A percentile compares a stretch with the other conserved stretches of the same genome.
These are phyloP conservation scores for Flaveria trinervia DNA, from an alignment of 129 eudicot species.

Conservation along the genomic window DNA sequence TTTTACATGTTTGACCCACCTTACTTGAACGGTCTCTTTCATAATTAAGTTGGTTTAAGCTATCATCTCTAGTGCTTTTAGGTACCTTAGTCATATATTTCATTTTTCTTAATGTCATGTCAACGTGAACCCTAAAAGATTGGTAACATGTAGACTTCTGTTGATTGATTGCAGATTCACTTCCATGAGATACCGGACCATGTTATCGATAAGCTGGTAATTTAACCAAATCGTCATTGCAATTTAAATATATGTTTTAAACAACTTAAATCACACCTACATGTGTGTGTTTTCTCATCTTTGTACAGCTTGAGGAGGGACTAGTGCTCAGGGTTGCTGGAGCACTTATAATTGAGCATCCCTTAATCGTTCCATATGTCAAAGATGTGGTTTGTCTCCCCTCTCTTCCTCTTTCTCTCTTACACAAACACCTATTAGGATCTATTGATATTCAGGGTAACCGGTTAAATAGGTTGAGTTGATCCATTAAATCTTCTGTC, in stretches of 20 bases:
- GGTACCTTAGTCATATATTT: background rate
- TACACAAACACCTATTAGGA: background rate
- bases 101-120: background rate
- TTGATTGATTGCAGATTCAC: slow-evolving; percentile 63
- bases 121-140: background rate
- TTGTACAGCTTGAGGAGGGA: slow-evolving; percentile 77
- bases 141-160: slow-evolving; percentile 7
- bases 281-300: slow-evolving; percentile 17
- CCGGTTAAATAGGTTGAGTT: too few relatives aligned
- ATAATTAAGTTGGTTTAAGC: background rate
- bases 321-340: slow-evolving; percentile 77
- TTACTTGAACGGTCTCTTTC: background rate
- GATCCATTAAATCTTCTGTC: too few relatives aligned
- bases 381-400: slow-evolving; percentile 70
- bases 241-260: background rate
- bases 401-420: background rate
- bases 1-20: background rate
- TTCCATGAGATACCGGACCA: slow-evolving; percentile 79
- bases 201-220: slow-evolving; percentile 76
- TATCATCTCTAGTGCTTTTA: background rate
- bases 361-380: slow-evolving; percentile 67
- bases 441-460: background rate
- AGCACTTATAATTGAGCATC: slow-evolving; percentile 87
- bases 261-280: background rate
- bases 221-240: background rate